phyloP scores from a whole-genome alignment of 2,329 filamentous ascomycete species.

The Hymenoscyphus scutula region DNA sequence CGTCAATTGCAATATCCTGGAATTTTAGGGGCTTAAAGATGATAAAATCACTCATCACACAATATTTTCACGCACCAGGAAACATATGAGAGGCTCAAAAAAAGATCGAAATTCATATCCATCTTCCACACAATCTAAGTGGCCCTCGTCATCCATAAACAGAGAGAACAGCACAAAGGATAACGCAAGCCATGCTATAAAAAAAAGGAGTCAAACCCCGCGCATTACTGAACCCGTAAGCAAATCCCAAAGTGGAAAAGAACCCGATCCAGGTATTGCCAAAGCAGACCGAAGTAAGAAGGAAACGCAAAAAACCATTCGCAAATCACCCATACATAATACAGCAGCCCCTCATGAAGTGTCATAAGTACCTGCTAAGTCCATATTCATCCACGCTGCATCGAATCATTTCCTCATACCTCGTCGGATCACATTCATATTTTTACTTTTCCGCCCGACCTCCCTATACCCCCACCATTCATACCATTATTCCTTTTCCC shows the following conservation, averaged over 20 bases:
- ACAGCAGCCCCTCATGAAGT: conserved; percentile 25
- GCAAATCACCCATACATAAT: conserved; percentile 23
- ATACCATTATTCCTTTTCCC: conserved; percentile 3
- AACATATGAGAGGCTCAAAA: not conserved
- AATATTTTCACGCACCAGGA: not conserved
- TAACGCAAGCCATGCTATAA: conserved; percentile 29
- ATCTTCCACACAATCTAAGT: conserved; percentile 7
- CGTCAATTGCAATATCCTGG: too few species aligned
- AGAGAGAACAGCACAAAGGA: conserved; percentile 8
- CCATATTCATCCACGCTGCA: conserved; percentile 21
- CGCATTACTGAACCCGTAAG: conserved; percentile 12
- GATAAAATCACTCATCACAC: not conserved
- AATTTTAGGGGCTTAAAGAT: too few species aligned
- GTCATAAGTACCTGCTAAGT: conserved; percentile 24
- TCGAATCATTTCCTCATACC: conserved; percentile 24
- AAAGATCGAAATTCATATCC: conserved; percentile 10
- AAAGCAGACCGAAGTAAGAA: conserved; percentile 16
- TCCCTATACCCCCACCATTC: not conserved
- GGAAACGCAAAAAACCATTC: conserved; percentile 16
- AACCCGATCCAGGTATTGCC: conserved; percentile 10
- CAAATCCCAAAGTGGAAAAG: conserved; percentile 9
- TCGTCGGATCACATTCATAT: conserved; percentile 17
- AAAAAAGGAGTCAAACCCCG: conserved; percentile 11
- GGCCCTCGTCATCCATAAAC: conserved; percentile 6
- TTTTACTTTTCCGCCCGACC: conserved; percentile 6